Conservation (phyloP, 83 land plant genomes). For the Isoetes engelmannii region DNA sequence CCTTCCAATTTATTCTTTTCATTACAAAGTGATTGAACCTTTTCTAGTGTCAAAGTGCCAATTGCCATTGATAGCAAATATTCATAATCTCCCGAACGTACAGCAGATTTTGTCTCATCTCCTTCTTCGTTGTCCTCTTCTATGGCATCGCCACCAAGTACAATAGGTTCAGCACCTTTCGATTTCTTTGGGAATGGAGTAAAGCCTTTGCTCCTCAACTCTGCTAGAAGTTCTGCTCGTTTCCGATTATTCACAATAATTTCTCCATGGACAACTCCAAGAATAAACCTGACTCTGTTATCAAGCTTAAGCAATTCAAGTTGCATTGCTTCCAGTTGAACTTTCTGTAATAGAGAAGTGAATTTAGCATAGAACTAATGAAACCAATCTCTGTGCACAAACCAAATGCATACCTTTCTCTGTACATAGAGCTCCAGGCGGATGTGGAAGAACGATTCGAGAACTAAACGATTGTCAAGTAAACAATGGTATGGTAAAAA, state of each 20-base stretch:
- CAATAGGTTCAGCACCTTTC: slow-evolving; percentile 45
- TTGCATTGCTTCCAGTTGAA: slow-evolving; percentile 53
- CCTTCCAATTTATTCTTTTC: slow-evolving; percentile 54
- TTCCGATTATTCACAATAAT: slow-evolving; percentile 86
- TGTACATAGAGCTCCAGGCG: slow-evolving; percentile 78
- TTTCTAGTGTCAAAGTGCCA: slow-evolving; percentile 72
- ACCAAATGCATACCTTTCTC: slow-evolving; percentile 51
- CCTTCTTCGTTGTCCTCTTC: slow-evolving; percentile 47
- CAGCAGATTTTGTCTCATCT: slow-evolving; percentile 36
- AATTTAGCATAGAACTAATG: neutral
- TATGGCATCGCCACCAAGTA: slow-evolving; percentile 47
- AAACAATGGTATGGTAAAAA: neutral
- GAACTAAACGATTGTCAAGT: slow-evolving; percentile 43
- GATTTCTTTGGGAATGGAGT: slow-evolving; percentile 86
- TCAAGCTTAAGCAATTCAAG: slow-evolving; percentile 64
- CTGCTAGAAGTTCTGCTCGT: slow-evolving; percentile 65
- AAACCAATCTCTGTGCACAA: neutral
- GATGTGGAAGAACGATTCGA: slow-evolving; percentile 63
- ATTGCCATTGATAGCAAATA: slow-evolving; percentile 88
- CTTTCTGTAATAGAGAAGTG: slow-evolving; percentile 44
- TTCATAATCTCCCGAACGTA: slow-evolving; percentile 67
- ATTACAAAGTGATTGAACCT: slow-evolving; percentile 58
- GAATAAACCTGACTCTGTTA: slow-evolving; percentile 87
- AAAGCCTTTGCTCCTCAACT: slow-evolving; percentile 70
- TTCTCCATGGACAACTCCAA: slow-evolving; percentile 71